Conservation (phyloP, 2,329 filamentous ascomycete genomes). For the Mycosphaerelloides madeirae region DNA sequence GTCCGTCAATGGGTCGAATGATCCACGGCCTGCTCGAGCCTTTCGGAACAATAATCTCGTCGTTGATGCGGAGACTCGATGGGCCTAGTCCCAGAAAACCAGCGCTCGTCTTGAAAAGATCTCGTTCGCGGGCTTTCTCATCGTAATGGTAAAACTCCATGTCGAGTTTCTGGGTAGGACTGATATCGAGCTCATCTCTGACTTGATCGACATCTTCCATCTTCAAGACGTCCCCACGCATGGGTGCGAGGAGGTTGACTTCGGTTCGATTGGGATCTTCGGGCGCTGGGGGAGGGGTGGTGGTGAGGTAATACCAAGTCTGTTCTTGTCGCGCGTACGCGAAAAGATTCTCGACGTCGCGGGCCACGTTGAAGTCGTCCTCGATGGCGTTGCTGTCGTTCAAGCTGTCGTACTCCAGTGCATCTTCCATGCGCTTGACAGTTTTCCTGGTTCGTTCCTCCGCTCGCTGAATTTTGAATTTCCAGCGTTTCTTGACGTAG, state of each 20-base stretch:
- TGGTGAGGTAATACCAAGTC: conserved; percentile 10
- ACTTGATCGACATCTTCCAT: conserved; percentile 6
- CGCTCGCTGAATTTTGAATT: conserved; percentile 6
- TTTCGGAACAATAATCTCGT: conserved; percentile 11
- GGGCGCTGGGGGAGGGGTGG: not conserved
- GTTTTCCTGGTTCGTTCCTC: conserved; percentile 2
- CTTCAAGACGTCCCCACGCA: conserved; percentile 12
- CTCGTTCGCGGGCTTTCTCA: conserved; percentile 12
- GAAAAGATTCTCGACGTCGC: conserved; percentile 14
- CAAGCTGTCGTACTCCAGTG: conserved; percentile 1
- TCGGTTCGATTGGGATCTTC: too few relatives aligned
- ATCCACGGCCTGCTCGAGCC: conserved; percentile 13
- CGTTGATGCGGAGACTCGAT: conserved; percentile 6
- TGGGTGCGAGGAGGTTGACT: conserved; percentile 7
- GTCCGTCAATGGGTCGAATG: conserved; percentile 3
- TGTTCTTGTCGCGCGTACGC: conserved; percentile 9
- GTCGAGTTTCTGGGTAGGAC: conserved; percentile 7
- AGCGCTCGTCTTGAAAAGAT: conserved; percentile 21
- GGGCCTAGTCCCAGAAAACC: conserved; percentile 20
- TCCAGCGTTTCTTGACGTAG: conserved; percentile 10
- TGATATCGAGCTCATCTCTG: conserved; percentile 7
- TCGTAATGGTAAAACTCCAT: conserved; percentile 11
- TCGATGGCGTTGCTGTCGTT: conserved; percentile 2
- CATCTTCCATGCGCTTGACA: conserved; percentile 4
- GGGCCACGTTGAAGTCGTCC: conserved; percentile 12